These are phyloP conservation scores for Suhomyces sp. DNA, from an alignment of 805 yeast genomes.

Conservation along the genomic window DNA sequence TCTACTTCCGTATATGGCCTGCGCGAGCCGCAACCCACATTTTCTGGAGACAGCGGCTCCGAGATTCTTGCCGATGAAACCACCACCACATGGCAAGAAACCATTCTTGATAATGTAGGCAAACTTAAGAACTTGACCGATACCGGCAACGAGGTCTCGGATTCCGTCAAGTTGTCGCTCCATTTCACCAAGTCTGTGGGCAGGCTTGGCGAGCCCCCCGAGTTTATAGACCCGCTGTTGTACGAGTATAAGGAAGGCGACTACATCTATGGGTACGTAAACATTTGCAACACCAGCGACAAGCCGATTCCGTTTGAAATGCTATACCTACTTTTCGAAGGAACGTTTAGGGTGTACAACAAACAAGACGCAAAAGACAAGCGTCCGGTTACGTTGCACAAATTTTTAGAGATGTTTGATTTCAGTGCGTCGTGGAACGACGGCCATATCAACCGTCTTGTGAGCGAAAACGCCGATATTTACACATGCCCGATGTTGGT, in stretches of 20 bases:
- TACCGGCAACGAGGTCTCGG: conserved; percentile 24
- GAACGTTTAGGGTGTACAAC: conserved; percentile 32
- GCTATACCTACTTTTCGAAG: conserved; percentile 59
- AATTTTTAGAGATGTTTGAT: conserved; percentile 49
- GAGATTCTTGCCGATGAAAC: conserved; percentile 34
- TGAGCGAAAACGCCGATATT: conserved; percentile 19
- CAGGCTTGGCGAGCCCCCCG: conserved; percentile 23
- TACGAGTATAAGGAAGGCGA: conserved; percentile 68
- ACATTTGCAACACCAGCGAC: conserved; percentile 39
- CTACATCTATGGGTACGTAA: conserved; percentile 54
- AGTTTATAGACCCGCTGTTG: conserved; percentile 26
- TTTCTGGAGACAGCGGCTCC: background rate
- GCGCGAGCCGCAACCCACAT: background rate
- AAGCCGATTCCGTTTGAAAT: conserved; percentile 54
- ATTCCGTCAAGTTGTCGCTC: conserved; percentile 24
- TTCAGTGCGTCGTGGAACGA: conserved; percentile 50
- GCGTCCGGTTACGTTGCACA: conserved; percentile 9
- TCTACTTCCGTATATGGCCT: background rate
- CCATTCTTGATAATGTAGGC: conserved; percentile 37
- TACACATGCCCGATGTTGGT: conserved; percentile 12
- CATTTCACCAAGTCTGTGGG: conserved; percentile 36
- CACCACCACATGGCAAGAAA: conserved; percentile 32
- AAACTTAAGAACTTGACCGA: conserved; percentile 30
- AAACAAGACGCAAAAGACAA: conserved; percentile 8
- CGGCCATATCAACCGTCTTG: conserved; percentile 29